These are phyloP conservation scores for Carpinus viminea DNA, from an alignment of 306 rosid species.

Conservation along the genomic window DNA sequence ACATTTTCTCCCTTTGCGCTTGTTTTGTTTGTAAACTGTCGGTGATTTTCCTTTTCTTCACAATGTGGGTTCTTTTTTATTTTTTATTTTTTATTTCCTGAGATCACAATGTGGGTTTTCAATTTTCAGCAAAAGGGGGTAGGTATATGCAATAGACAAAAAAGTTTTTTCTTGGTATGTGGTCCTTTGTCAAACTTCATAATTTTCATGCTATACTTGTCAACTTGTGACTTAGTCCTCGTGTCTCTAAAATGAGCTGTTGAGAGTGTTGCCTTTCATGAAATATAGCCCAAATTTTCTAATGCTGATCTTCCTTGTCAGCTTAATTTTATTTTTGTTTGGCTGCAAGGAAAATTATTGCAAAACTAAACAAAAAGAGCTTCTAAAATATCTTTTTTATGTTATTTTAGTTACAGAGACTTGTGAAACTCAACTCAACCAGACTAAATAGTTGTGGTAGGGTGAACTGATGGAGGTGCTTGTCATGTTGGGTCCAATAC, in stretches of 20 bases:
- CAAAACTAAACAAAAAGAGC: too few species aligned
- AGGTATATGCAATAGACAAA: background rate
- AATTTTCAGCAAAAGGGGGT: background rate
- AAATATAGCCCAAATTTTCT: background rate
- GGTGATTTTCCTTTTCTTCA: slow-evolving; percentile 1
- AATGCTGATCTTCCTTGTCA: background rate
- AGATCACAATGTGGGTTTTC: too few species aligned
- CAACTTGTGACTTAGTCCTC: background rate
- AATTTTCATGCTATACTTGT: background rate
- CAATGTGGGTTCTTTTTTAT: background rate
- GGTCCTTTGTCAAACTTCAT: background rate
- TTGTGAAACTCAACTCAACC: background rate
- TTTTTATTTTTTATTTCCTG: background rate
- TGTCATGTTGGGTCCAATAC: background rate
- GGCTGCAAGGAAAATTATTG: background rate
- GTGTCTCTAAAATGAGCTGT: background rate
- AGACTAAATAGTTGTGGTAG: background rate
- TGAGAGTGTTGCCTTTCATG: background rate
- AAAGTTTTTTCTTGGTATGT: background rate
- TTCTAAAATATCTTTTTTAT: too few species aligned
- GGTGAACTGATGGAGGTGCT: slow-evolving; percentile 2
- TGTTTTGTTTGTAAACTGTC: slow-evolving; percentile 3
- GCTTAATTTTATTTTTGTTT: background rate
- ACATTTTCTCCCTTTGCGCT: background rate
- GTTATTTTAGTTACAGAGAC: background rate